Evolutionary conservation across 83 land plant species (phyloP).

Genomic region (Diphasiastrum complanatum): DNA sequence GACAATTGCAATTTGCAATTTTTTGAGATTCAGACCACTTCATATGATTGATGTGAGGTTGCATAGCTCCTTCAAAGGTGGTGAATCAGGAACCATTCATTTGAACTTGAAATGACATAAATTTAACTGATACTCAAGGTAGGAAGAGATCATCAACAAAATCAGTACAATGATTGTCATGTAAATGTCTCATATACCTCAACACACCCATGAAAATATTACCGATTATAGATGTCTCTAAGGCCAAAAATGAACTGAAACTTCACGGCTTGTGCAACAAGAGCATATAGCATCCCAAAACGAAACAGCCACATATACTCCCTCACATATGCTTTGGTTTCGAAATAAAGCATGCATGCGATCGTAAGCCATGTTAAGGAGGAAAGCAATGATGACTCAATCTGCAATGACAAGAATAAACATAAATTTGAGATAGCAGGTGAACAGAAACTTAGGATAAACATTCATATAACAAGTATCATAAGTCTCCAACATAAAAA

Average conservation of each 20-base stretch:
- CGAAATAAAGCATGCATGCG: not conserved
- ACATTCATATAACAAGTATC: no score
- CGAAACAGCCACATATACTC: conserved; percentile 12
- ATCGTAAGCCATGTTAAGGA: no score
- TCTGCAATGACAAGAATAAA: not conserved
- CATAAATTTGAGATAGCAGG: no score
- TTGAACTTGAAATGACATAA: not conserved
- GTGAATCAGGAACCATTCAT: not conserved
- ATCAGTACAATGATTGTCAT: not conserved
- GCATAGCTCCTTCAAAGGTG: not conserved
- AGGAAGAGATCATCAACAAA: not conserved
- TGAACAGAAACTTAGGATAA: no score
- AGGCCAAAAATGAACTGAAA: not conserved
- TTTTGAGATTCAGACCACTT: no score
- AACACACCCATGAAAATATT: not conserved
- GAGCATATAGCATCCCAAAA: conserved; percentile 8
- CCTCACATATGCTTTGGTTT: not conserved
- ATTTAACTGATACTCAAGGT: not conserved
- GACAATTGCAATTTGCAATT: no score
- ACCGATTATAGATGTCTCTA: not conserved
- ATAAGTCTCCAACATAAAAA: not conserved
- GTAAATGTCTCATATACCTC: not conserved
- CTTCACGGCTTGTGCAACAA: no score
- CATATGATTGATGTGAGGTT: not conserved
- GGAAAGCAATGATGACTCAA: not conserved